These are phyloP conservation scores for Funneliformis mosseae DNA, from an alignment of 192 early-diverging fungal genomes.

Conservation along the genomic window DNA sequence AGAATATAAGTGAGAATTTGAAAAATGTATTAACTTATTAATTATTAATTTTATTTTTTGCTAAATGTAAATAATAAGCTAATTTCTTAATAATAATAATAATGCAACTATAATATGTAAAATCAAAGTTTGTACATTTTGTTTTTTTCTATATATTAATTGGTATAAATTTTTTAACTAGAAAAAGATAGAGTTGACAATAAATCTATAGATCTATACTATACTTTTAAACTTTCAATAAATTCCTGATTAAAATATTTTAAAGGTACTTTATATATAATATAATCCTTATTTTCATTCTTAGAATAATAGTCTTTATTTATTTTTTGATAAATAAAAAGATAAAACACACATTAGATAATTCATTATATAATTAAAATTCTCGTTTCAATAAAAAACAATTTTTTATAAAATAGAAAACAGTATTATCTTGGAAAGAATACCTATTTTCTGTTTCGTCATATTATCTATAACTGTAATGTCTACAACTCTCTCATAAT, in stretches of 20 bases:
- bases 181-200: not conserved
- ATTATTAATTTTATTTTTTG: no score
- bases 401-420: not conserved
- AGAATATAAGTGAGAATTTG: no score
- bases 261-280: not conserved
- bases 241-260: no score
- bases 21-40: no score
- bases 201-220: not conserved
- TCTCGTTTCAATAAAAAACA: not conserved
- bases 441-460: no score
- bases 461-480: no score
- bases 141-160: no score
- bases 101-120: not conserved
- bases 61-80: no score
- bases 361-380: not conserved
- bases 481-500: no score
- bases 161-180: not conserved
- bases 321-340: not conserved
- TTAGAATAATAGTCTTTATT: not conserved
- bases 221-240: no score
- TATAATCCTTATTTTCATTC: not conserved
- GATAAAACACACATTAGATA: not conserved
- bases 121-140: no score
- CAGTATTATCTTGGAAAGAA: not conserved
- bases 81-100: no score